Evolutionary conservation across 139 green algal genomes (phyloP).

Genomic region (Ettlia oleoabundans): DNA sequence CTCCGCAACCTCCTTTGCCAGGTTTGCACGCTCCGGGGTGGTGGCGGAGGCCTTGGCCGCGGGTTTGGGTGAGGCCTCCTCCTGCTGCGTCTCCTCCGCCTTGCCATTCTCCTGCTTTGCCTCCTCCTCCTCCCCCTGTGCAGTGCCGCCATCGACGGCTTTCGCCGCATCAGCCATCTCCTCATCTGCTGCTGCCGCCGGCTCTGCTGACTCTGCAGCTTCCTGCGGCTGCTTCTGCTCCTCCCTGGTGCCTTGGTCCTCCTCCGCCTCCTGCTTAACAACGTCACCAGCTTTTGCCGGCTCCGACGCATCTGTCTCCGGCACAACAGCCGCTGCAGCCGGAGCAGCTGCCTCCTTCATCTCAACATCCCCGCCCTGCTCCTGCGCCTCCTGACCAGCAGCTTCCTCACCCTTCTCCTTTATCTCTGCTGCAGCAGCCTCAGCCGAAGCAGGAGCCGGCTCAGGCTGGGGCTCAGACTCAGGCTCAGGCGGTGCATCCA

Average conservation of each 20-base stretch:
- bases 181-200: not conserved
- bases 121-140: not conserved
- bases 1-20: not conserved
- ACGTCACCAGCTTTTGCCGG: too few relatives aligned
- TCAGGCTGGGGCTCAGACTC: not conserved
- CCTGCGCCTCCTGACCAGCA: too few relatives aligned
- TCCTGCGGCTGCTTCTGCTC: not conserved
- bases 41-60: not conserved
- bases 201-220: not conserved
- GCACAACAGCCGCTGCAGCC: too few relatives aligned
- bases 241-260: not conserved
- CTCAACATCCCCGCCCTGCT: not conserved
- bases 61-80: not conserved
- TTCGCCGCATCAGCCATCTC: not conserved
- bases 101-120: not conserved
- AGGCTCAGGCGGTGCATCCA: not conserved
- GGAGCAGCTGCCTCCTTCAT: slow-evolving; percentile 2
- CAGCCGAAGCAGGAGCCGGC: too few relatives aligned
- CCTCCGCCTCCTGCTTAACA: too few relatives aligned
- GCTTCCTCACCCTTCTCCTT: not conserved
- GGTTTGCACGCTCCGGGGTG: not conserved
- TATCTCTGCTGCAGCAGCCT: too few relatives aligned
- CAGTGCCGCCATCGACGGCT: too few relatives aligned
- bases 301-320: too few relatives aligned
- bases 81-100: not conserved